Conservation (phyloP, 352 stramenopile species). For the Phytophthora agathidicida region DNA sequence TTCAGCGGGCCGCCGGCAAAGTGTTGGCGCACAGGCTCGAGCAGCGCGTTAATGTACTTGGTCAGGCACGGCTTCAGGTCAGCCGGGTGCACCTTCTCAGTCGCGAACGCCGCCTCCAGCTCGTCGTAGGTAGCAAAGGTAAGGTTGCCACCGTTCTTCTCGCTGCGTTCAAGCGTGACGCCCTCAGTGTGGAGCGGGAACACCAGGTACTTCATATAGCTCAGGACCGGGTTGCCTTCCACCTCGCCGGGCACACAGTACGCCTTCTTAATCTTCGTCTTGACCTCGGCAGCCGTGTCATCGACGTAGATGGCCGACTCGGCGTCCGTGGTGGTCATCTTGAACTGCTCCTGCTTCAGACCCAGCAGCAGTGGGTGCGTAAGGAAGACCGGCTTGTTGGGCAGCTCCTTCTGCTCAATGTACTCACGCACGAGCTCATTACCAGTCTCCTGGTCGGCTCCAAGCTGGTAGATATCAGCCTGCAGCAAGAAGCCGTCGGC, state of each 20-base stretch:
- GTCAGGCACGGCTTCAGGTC: constrained; percentile 96
- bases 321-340: constrained; percentile 99
- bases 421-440: constrained; percentile 98
- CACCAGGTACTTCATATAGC: constrained; percentile 97
- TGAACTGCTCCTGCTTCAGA: constrained; percentile 98
- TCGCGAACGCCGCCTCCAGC: constrained; percentile 92
- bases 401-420: constrained; percentile 88
- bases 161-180: constrained; percentile 78
- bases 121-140: constrained; percentile 91
- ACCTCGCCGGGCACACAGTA: constrained; percentile 95
- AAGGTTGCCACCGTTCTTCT: constrained; percentile 86
- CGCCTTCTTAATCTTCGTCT: constrained; percentile 99
- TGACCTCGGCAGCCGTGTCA: constrained; percentile 93
- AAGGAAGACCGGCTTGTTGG: constrained; percentile 92
- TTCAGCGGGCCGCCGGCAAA: constrained; percentile 95
- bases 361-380: constrained; percentile 98
- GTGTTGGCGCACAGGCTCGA: constrained; percentile 97
- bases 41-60: constrained; percentile 92
- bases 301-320: constrained; percentile 99
- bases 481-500: constrained; percentile 99
- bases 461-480: constrained; percentile 99
- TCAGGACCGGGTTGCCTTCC: constrained; percentile 94
- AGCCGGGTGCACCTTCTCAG: constrained; percentile 94
- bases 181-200: constrained; percentile 84
- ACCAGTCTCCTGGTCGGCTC: constrained; percentile 96